Evolutionary conservation across 805 yeast genomes (phyloP), one percentile per base, ranked within the genome.

Genomic region (Yarrowia sp.): DNA sequence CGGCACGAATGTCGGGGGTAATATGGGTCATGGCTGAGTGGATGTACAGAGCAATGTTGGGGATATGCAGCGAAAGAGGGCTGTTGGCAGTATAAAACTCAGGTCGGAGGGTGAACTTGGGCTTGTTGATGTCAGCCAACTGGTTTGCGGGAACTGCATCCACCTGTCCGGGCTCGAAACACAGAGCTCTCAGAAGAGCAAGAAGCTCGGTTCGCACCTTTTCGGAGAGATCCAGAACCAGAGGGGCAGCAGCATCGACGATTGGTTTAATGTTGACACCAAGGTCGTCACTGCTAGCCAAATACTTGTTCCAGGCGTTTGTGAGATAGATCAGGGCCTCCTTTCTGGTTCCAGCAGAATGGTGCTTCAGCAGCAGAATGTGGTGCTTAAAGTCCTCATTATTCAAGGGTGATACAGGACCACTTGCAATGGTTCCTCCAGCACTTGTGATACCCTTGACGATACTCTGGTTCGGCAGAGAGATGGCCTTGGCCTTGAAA

Each of bases 1-100:
- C 92, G 53, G 85, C 84, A 67, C 97, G 84, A 34, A 95, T 87
- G 4, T 86, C 86, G 0, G 92, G 87, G 38, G 84, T 84, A 47
- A 95, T 89, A 76, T 95, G 98, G 17, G 98, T 90, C 97, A 95
- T 94, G 3, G 97, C 96, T 65, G 94, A 88, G 72, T 89, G 90
- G 17, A 94, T 82, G 75, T 89, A 93, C 38, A 94, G 81, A n/a
- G 90, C 83, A 17, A 81, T 67, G 24, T 72, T 66, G 30, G 72
- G 53, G 5, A 73, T 69, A 66, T 80, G 79, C 15, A 67, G 89
- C 74, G 20, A 83, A 30, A 76, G 70, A 6, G 66, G 66, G 9
- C 67, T 53, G 53, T 60, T 34, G 47, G 66, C 53, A 3, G 50
- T 61, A 46, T 61, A 39, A 9, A 46, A 47, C 38, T 61, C 66